Evolutionary conservation across 176 grass and related monocot species (phyloP).

Genomic region (Raddia distichophylla): DNA sequence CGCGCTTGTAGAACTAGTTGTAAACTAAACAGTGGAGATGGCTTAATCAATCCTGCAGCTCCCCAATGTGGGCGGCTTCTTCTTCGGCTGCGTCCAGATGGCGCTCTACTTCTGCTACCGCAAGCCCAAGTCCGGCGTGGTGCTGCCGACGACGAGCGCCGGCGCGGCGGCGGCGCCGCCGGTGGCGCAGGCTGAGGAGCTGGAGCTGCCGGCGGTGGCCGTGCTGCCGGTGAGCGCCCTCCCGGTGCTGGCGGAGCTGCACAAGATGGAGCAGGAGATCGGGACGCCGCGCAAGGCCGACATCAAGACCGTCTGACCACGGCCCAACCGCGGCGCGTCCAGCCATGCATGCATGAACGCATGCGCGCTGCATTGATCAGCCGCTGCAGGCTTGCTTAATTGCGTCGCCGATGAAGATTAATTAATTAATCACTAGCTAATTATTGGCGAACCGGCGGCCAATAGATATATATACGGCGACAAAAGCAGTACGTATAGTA

Average conservation of each 20-base stretch:
- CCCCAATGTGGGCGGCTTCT: conserved; percentile 80
- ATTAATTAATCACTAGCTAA: not conserved
- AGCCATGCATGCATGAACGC: not conserved
- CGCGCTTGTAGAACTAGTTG: not conserved
- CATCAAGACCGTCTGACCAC: conserved; percentile 38
- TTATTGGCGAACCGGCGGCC: not conserved
- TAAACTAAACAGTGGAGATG: not conserved
- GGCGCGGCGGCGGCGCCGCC: not conserved
- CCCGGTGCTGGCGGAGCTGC: conserved; percentile 69
- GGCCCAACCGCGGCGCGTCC: not conserved
- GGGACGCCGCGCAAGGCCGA: conserved; percentile 48
- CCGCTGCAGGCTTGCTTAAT: not conserved
- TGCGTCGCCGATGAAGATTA: not conserved
- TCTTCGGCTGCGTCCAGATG: conserved; percentile 81
- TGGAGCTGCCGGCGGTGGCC: conserved; percentile 43
- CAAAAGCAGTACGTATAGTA: not conserved
- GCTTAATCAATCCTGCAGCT: conserved; percentile 41
- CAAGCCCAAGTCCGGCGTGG: conserved; percentile 39
- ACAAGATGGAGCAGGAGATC: conserved; percentile 51
- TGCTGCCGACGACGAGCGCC: conserved; percentile 34
- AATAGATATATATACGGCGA: not conserved
- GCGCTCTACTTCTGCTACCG: conserved; percentile 68
- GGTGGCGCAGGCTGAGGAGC: conserved; percentile 24
- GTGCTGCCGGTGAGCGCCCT: conserved; percentile 50
- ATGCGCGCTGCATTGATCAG: not conserved